Percentiles rank a stretch among this genome's conserved stretches.
phyloP scores from a whole-genome alignment of 2,329 filamentous ascomycete species.

The Nemania sp. region DNA sequence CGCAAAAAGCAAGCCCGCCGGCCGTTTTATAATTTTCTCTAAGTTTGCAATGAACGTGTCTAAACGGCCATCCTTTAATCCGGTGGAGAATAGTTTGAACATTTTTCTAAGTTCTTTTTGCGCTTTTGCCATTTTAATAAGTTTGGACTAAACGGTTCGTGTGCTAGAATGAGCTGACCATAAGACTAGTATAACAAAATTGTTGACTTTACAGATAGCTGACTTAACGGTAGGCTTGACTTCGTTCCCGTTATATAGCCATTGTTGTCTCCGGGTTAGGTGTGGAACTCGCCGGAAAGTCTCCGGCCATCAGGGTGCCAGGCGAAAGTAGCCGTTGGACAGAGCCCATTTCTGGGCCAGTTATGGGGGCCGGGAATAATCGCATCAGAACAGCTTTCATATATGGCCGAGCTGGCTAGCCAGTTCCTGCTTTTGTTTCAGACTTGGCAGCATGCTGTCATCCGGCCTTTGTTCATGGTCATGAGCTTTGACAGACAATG shows the following conservation, averaged over 20 bases:
- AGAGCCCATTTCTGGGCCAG: neutral
- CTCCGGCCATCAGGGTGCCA: slow-evolving; percentile 10
- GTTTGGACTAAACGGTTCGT: neutral
- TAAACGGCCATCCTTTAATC: slow-evolving; percentile 25
- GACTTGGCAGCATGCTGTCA: too few relatives aligned
- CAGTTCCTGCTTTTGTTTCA: too few relatives aligned
- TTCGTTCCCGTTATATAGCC: neutral
- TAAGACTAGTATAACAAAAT: neutral
- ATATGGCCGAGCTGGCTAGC: too few relatives aligned
- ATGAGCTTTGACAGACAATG: too few relatives aligned
- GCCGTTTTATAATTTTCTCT: slow-evolving; percentile 32
- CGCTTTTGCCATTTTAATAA: slow-evolving; percentile 27
- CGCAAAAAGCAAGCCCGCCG: slow-evolving; percentile 34
- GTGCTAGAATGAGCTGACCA: neutral
- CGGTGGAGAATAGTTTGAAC: slow-evolving; percentile 21
- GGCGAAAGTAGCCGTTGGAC: neutral
- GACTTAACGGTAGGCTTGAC: neutral
- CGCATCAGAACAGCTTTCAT: too few relatives aligned
- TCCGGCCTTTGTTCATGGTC: too few relatives aligned
- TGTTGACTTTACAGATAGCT: neutral
- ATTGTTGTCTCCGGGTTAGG: neutral
- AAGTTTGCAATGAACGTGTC: slow-evolving; percentile 27
- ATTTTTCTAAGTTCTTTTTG: slow-evolving; percentile 32
- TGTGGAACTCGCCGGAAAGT: slow-evolving; percentile 22
- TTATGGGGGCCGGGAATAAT: neutral